Evolutionary conservation across 305 asterid genomes (phyloP), one percentile per base, ranked within the genome.

Genomic region (Fraxinus floribunda): DNA sequence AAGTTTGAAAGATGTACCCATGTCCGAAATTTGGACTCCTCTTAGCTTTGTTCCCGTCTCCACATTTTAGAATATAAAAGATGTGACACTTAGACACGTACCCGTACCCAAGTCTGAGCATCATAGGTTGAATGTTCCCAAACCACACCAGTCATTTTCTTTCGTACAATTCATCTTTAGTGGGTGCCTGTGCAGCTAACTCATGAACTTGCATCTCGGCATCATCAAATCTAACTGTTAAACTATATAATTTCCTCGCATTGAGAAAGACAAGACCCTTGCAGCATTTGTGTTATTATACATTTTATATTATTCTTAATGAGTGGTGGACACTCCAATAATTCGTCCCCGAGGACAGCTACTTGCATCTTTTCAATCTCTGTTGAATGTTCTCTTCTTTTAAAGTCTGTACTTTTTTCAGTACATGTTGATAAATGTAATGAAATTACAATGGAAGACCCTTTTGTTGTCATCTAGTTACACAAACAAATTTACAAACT

Each of bases 211-310:
- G 35, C 74, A 66, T 66, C 36, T 29, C n/a, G 16, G 74, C 74
- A 26, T 66, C 34, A 66, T 66, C 74, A 26, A 66, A 66, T 66
- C 18, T 66, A 24, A 24, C 36, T 66, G 36, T 66, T 66, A 26
- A 66, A 66, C 35, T 7, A 26, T 64, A 66, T 66, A 29, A 66
- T 66, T 66, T 66, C 35, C 16, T 10, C n/a, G 1, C 34, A 79
- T 80, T 39, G 49, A 72, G 44, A 66, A 81, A 60, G 80, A 30
- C 52, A 68, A 36, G 49, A 18, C 79, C 75, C 16, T 74, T 79
- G 41, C 36, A 74, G 71, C 76, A 60, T 38, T 36, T 85, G 2
- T 13, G 78, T 49, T 68, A 64, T 62, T 78, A 64, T 71, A 26
- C 76, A 57, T 52, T 41, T 35, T 24, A 36, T 49, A 3, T 81